These are phyloP conservation scores for Pyrenopolyporus hunteri DNA, from an alignment of 495 filamentous ascomycete genomes.

Conservation along the genomic window DNA sequence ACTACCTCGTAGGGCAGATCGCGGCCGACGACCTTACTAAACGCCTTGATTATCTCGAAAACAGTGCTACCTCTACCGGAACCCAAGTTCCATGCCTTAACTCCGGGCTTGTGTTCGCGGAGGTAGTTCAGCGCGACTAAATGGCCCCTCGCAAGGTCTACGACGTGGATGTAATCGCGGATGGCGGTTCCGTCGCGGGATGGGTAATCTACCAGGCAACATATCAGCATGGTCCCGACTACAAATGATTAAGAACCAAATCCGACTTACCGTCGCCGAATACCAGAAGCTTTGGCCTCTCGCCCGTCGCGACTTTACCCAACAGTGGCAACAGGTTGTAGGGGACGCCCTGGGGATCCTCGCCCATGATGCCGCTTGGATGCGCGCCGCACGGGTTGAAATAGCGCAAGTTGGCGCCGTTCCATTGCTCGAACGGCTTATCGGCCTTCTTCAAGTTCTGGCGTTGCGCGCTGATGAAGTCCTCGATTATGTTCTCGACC, in stretches of 20 bases:
- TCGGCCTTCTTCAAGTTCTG: constrained; percentile 81
- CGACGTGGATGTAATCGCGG: constrained; percentile 70
- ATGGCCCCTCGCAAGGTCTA: constrained; percentile 83
- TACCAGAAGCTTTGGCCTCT: constrained; percentile 90
- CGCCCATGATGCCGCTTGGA: constrained; percentile 96
- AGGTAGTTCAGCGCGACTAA: constrained; percentile 92
- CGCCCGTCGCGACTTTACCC: constrained; percentile 93
- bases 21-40: constrained; percentile 81
- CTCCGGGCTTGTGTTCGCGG: constrained; percentile 84
- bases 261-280: constrained; percentile 82
- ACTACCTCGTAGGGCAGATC: constrained; percentile 88
- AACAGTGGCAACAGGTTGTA: constrained; percentile 95
- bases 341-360: constrained; percentile 93
- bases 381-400: constrained; percentile 98
- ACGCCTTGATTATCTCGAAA: constrained; percentile 96
- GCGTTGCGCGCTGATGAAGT: constrained; percentile 86
- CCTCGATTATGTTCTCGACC: constrained; percentile 89
- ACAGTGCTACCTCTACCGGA: constrained; percentile 96
- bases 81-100: constrained; percentile 95
- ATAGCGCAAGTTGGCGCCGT: constrained; percentile 90
- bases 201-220: constrained; percentile 75
- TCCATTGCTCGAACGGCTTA: constrained; percentile 81
- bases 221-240: background rate
- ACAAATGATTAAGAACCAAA: background rate
- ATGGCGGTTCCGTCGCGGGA: constrained; percentile 83